Conservation (phyloP, 768 basidiomycete species). For the Tricholoma hemisulphureum region DNA sequence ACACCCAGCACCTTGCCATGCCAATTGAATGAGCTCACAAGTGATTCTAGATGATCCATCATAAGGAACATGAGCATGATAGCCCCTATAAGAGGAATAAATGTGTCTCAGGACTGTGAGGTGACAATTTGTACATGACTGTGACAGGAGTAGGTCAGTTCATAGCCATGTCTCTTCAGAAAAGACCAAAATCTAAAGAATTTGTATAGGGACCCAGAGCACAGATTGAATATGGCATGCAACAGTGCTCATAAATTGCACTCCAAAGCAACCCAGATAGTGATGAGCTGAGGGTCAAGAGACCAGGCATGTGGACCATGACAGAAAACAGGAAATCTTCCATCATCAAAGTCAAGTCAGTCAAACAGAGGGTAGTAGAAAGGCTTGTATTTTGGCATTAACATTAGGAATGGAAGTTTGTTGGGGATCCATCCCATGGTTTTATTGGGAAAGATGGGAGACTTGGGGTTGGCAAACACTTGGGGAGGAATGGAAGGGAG, state of each 20-base stretch:
- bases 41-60: neutral
- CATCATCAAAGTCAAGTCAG: neutral
- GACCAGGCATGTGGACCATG: neutral
- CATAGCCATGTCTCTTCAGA: constrained; percentile 5
- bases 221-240: neutral
- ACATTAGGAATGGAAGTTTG: neutral
- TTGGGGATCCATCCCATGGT: neutral
- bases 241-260: neutral
- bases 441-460: no score
- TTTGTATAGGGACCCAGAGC: neutral
- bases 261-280: neutral
- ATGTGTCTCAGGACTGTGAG: constrained; percentile 6
- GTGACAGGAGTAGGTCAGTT: neutral
- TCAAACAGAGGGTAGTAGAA: neutral
- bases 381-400: neutral
- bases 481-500: no score
- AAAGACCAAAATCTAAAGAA: constrained; percentile 6
- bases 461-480: no score
- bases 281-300: neutral
- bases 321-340: neutral
- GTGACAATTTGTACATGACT: neutral
- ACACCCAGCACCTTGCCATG: neutral
- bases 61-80: neutral
- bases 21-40: neutral
- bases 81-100: constrained; percentile 11